These are phyloP conservation scores for Populus hybrid DNA, from an alignment of 441 rosid genomes.

Conservation along the genomic window DNA sequence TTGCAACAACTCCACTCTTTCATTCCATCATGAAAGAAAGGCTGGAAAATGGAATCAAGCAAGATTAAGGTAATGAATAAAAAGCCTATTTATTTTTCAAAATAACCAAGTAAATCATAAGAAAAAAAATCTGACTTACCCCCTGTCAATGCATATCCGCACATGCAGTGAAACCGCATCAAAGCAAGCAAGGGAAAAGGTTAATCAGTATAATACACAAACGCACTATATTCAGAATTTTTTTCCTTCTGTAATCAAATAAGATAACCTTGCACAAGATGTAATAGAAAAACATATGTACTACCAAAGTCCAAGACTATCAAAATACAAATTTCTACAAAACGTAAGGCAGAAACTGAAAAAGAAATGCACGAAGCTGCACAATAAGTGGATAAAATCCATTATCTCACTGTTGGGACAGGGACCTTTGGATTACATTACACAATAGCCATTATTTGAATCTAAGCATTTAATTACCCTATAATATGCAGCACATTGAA, in stretches of 20 bases:
- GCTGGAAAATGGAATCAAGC: slow-evolving; percentile 43
- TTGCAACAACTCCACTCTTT: slow-evolving; percentile 99
- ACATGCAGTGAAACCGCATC: slow-evolving; percentile 23
- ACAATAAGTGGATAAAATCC: neutral
- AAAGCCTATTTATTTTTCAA: neutral
- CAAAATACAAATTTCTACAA: neutral
- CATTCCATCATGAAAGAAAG: slow-evolving; percentile 87
- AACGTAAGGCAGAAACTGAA: neutral
- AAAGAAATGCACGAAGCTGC: neutral
- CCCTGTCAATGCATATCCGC: slow-evolving; percentile 46
- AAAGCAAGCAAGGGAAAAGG: slow-evolving; percentile 27
- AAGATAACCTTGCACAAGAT: neutral
- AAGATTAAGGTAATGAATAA: neutral
- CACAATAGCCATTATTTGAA: neutral
- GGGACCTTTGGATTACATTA: neutral
- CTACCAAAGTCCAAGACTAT: neutral
- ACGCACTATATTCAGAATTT: neutral
- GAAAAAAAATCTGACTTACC: slow-evolving; percentile 35
- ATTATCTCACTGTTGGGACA: neutral
- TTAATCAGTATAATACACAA: slow-evolving; percentile 26
- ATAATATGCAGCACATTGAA: neutral
- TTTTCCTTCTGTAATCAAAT: neutral
- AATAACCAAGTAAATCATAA: neutral
- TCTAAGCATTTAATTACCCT: neutral
- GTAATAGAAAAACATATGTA: neutral